Evolutionary conservation across 129 eudicot species (phyloP).

Genomic region (Helianthus tuberosus): DNA sequence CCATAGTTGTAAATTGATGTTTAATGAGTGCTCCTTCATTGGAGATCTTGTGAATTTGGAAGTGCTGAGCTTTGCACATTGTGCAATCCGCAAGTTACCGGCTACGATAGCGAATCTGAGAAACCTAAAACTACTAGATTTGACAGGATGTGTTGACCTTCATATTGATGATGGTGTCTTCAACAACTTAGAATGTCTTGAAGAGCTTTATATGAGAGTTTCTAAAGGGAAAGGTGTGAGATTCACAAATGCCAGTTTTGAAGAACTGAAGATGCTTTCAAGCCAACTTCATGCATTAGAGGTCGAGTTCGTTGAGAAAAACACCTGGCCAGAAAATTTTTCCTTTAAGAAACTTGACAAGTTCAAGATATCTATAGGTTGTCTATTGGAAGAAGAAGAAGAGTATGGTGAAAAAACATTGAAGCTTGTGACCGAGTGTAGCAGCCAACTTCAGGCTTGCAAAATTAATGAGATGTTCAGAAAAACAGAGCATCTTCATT

Average conservation of each 20-base stretch:
- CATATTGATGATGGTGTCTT: slow-evolving; percentile 19
- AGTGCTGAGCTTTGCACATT: slow-evolving; percentile 17
- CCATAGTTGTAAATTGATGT: neutral
- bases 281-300: neutral
- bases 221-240: neutral
- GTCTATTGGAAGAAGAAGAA: neutral
- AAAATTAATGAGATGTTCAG: neutral
- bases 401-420: too few relatives aligned
- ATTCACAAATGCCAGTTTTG: neutral
- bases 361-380: slow-evolving; percentile 13
- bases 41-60: slow-evolving; percentile 6
- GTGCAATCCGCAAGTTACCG: neutral
- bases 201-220: slow-evolving; percentile 15
- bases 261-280: neutral
- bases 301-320: neutral
- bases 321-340: neutral
- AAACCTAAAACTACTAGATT: slow-evolving; percentile 8
- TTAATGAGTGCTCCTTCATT: neutral
- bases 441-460: neutral
- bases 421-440: too few relatives aligned
- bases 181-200: neutral
- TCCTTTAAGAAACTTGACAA: neutral
- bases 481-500: neutral
- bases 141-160: slow-evolving; percentile 11
- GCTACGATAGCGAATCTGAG: neutral